Conservation (phyloP, 305 asterid genomes). For the Fraxinus dipetala region DNA sequence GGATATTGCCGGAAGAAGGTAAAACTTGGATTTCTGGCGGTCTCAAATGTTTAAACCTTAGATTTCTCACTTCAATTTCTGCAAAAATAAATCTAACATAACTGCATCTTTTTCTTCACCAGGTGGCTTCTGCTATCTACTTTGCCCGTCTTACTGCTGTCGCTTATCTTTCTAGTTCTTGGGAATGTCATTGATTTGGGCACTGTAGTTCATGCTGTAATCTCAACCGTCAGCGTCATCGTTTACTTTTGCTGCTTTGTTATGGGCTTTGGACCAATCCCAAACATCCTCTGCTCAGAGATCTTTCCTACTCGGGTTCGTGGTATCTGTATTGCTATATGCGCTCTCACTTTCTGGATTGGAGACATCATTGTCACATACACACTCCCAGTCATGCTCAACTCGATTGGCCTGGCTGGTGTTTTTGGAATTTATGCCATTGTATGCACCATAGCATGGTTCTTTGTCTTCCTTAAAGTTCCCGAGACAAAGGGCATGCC, state of each 20-base stretch:
- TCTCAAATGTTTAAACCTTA: neutral
- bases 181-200: conserved; percentile 62
- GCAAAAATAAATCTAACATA: neutral
- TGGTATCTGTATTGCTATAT: conserved; percentile 89
- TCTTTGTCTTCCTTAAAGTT: conserved; percentile 79
- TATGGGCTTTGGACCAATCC: conserved; percentile 90
- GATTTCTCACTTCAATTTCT: neutral
- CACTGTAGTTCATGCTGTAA: conserved; percentile 53
- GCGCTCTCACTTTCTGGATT: conserved; percentile 87
- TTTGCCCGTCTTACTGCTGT: conserved; percentile 56
- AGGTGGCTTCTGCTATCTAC: conserved; percentile 86
- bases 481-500: conserved; percentile 99
- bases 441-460: conserved; percentile 71
- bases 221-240: conserved; percentile 81
- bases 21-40: conserved; percentile 13
- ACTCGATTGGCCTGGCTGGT: conserved; percentile 70
- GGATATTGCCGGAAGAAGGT: conserved; percentile 98
- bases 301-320: conserved; percentile 94
- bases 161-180: conserved; percentile 65
- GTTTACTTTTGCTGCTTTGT: conserved; percentile 91
- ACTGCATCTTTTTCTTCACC: conserved; percentile 14
- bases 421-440: conserved; percentile 81
- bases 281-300: conserved; percentile 94
- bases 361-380: conserved; percentile 88
- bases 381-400: conserved; percentile 79